Conservation (phyloP, 441 rosid species). For the Populus tomentosa region DNA sequence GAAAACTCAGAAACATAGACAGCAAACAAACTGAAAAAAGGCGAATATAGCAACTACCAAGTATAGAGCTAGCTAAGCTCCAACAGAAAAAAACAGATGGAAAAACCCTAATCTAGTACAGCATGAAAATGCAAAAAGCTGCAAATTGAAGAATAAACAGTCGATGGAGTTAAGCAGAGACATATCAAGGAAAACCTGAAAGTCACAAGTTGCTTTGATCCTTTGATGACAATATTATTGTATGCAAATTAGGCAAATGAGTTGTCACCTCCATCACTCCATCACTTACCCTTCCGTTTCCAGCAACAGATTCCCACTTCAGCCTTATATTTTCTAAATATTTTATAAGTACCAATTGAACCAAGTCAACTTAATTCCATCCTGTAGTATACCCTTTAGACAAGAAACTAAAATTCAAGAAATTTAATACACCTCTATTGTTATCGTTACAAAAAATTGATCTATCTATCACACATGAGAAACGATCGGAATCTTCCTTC, state of each 20-base stretch:
- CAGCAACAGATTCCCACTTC: neutral
- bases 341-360: too few relatives aligned
- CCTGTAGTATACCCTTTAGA: neutral
- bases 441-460: neutral
- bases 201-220: neutral
- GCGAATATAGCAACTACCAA: conserved; percentile 5
- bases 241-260: too few relatives aligned
- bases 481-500: neutral
- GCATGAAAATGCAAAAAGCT: conserved; percentile 11
- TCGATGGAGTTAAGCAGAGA: neutral
- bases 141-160: conserved; percentile 14
- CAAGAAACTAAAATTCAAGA: neutral
- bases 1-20: neutral
- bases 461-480: neutral
- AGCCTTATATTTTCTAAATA: neutral
- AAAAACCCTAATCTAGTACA: conserved; percentile 12
- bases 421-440: neutral
- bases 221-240: neutral
- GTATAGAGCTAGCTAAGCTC: conserved; percentile 14
- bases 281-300: too few relatives aligned
- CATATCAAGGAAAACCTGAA: neutral
- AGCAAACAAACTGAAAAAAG: neutral
- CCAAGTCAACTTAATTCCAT: neutral
- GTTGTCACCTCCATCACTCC: too few relatives aligned
- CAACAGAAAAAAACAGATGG: conserved; percentile 9